Percentiles rank a stretch among this genome's conserved stretches.
Evolutionary conservation across 2,329 filamentous ascomycete genomes (phyloP).

Genomic region (Bipolaris cookei): DNA sequence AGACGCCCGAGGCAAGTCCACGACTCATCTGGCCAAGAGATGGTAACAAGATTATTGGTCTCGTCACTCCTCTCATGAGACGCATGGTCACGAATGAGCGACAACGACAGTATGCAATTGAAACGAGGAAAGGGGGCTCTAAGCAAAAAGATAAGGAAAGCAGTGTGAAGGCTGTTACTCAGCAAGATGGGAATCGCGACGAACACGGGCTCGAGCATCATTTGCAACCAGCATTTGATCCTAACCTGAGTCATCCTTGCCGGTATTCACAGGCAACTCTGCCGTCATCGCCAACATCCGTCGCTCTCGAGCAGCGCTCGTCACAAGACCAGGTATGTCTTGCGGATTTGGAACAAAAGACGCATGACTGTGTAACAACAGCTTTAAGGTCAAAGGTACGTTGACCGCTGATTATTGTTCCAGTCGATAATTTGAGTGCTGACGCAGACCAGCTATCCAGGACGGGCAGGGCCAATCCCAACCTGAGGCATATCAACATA

Average conservation of each 20-base stretch:
- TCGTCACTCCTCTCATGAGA: slow-evolving; percentile 63
- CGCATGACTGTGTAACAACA: background rate
- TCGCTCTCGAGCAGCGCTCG: background rate
- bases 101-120: slow-evolving; percentile 63
- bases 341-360: background rate
- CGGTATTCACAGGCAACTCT: slow-evolving; percentile 4
- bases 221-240: slow-evolving; percentile 17
- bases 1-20: slow-evolving; percentile 38
- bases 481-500: slow-evolving; percentile 59
- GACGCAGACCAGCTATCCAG: slow-evolving; percentile 14
- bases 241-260: slow-evolving; percentile 8
- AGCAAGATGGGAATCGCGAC: slow-evolving; percentile 11
- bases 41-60: slow-evolving; percentile 61
- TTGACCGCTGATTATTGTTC: background rate
- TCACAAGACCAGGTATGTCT: background rate
- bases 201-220: slow-evolving; percentile 20
- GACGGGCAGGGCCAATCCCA: slow-evolving; percentile 9
- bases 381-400: background rate
- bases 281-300: slow-evolving; percentile 1
- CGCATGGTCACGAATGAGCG: slow-evolving; percentile 67
- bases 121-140: slow-evolving; percentile 59
- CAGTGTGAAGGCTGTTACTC: slow-evolving; percentile 24
- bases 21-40: slow-evolving; percentile 62
- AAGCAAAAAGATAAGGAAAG: slow-evolving; percentile 43
- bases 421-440: background rate